Evolutionary conservation across 2,329 filamentous ascomycete genomes (phyloP), one percentile per base, ranked within the genome.

Genomic region (Trichophaea hybrida): DNA sequence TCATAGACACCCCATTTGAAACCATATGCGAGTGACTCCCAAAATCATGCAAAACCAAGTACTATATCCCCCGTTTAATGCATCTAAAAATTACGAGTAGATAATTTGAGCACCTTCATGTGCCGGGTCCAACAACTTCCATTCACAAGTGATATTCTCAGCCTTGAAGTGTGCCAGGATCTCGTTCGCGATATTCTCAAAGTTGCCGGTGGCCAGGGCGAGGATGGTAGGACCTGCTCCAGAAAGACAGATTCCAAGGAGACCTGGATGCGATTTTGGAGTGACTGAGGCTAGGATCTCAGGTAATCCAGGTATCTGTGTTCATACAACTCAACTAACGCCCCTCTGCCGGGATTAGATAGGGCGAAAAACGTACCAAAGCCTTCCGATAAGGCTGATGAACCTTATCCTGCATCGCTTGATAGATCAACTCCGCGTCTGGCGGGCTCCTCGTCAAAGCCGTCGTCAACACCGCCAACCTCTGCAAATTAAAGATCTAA

Each of bases 351-450:
- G 10, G 13, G 37, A 43, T 7, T 24, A 50, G 12, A 13, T 48
- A 12, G 8, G 12, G 5, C 31, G 50, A 15, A 32, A 13, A n/a
- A 63, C 57, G 44, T 61, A 69, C 67, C 55, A 98, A 80, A 1
- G 80, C 85, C 74, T 93, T 85, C 57, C 93, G 85, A 76, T 98
- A 97, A 48, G 89, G 93, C 74, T 98, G 93, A 75, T 98, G 93
- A 62, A 98, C 82, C 74, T 90, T 94, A 76, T 98, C 93, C 75
- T 97, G 93, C 93, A 98, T 98, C 51, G 90, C 91, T 52, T 94
- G 83, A 75, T 94, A 94, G 72, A 98, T 98, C 73, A 94, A 85
- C 68, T 94, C 85, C 24, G 93, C 85, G 70, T 96, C 86, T 1
- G 90, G 91, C 7, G 93, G 91, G 6, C 86, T 91, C 71, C 88